These are phyloP conservation scores for Lachnellula occidentalis DNA, from an alignment of 2,329 filamentous ascomycete species.

Conservation along the genomic window DNA sequence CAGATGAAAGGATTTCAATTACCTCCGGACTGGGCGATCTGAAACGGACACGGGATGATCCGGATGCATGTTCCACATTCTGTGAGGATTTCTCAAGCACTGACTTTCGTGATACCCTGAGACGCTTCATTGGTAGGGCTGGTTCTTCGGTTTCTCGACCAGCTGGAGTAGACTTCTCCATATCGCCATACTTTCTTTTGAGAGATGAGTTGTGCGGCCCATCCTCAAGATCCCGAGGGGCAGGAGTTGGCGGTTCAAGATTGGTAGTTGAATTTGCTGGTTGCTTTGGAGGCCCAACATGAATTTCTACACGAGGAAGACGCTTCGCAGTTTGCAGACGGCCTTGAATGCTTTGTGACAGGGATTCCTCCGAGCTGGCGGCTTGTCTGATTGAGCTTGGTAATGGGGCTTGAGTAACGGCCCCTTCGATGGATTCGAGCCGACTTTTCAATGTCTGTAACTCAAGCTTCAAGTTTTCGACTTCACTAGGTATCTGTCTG, in stretches of 20 bases:
- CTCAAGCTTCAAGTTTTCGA: not conserved
- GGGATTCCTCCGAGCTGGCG: not conserved
- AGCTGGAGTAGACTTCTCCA: not conserved
- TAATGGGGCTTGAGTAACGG: not conserved
- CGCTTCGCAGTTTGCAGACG: not conserved
- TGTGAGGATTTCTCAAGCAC: not conserved
- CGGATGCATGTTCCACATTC: not conserved
- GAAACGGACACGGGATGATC: not conserved
- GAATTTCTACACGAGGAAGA: constrained; percentile 3
- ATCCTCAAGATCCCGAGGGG: not conserved
- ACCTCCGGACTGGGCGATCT: not conserved
- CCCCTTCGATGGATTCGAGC: not conserved
- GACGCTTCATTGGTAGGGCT: not conserved
- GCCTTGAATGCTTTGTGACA: not conserved
- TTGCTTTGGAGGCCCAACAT: not conserved
- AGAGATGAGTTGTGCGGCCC: not conserved
- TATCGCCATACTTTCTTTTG: constrained; percentile 6
- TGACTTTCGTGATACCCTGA: not conserved
- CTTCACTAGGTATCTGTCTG: not conserved
- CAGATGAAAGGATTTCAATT: not conserved
- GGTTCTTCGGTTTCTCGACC: not conserved
- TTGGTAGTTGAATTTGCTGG: not conserved
- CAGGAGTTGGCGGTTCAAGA: not conserved
- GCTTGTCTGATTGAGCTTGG: not conserved
- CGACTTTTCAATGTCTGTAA: not conserved